Conservation (phyloP, 2,329 filamentous ascomycete genomes). For the Fusarium goolgardi region DNA sequence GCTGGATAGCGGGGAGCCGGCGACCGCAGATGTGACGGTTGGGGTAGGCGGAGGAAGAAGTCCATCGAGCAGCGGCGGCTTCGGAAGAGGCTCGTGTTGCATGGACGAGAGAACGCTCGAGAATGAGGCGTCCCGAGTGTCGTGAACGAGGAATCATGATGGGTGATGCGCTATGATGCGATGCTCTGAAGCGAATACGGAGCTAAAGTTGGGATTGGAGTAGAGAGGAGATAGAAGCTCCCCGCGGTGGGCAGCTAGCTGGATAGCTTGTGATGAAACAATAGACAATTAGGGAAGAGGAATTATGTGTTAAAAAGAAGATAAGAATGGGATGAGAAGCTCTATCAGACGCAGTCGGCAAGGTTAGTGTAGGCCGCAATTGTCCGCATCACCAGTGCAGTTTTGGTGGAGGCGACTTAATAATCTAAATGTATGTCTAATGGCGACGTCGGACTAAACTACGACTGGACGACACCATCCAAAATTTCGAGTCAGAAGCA, state of each 20-base stretch:
- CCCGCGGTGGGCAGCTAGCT: slow-evolving; percentile 43
- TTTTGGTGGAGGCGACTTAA: slow-evolving; percentile 49
- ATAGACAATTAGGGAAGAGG: slow-evolving; percentile 31
- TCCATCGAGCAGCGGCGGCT: slow-evolving; percentile 45
- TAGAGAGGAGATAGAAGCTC: slow-evolving; percentile 35
- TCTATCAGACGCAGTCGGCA: slow-evolving; percentile 27
- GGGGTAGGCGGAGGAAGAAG: slow-evolving; percentile 45
- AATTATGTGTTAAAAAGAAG: slow-evolving; percentile 18
- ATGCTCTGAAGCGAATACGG: slow-evolving; percentile 26
- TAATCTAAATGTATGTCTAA: slow-evolving; percentile 37
- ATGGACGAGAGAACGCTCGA: slow-evolving; percentile 51
- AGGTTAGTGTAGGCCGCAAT: slow-evolving; percentile 41
- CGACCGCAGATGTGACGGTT: slow-evolving; percentile 50
- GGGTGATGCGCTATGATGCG: slow-evolving; percentile 15
- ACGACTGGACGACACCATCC: slow-evolving; percentile 46
- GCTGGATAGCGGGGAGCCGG: slow-evolving; percentile 47
- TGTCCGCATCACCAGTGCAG: slow-evolving; percentile 49
- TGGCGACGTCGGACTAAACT: slow-evolving; percentile 47
- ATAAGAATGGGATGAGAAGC: slow-evolving; percentile 9
- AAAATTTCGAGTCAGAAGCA: slow-evolving; percentile 47
- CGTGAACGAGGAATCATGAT: slow-evolving; percentile 58
- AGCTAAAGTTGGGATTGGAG: slow-evolving; percentile 33
- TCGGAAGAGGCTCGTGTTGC: slow-evolving; percentile 43
- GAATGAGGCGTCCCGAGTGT: slow-evolving; percentile 54
- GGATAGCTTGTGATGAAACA: slow-evolving; percentile 26